Percentiles rank a stretch among this genome's conserved stretches.
Evolutionary conservation across 345 rosid genomes (phyloP).

Genomic region (Dimocarpus longan): DNA sequence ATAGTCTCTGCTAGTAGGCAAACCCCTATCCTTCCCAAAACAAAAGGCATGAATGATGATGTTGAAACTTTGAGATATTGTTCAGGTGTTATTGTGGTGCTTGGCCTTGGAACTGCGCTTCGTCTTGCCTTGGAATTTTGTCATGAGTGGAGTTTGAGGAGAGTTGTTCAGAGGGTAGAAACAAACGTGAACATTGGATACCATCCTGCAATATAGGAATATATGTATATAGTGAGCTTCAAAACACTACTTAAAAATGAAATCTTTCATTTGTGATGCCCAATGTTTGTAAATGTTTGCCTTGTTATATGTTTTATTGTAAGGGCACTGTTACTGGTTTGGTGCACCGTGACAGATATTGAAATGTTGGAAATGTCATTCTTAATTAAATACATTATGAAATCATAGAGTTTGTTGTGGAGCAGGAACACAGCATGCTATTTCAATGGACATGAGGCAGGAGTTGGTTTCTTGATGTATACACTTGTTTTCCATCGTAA

Average conservation of each 20-base stretch:
- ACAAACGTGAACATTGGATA: constrained; percentile 52
- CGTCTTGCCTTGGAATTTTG: constrained; percentile 80
- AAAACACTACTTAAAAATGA: neutral
- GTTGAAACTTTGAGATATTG: constrained; percentile 11
- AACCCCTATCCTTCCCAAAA: neutral
- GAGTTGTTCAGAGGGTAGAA: constrained; percentile 74
- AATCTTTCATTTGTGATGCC: constrained; percentile 10
- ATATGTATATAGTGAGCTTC: constrained; percentile 31
- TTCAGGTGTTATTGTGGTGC: constrained; percentile 84
- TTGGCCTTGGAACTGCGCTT: constrained; percentile 91
- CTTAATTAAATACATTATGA: constrained; percentile 2
- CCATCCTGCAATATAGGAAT: constrained; percentile 64
- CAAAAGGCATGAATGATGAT: constrained; percentile 11
- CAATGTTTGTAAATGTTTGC: constrained; percentile 19
- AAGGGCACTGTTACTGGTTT: constrained; percentile 14
- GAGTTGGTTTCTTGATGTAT: neutral
- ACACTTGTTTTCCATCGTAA: neutral
- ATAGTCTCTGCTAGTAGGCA: neutral
- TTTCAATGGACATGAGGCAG: neutral
- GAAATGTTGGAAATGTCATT: neutral
- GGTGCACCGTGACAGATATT: neutral
- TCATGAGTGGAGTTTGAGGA: constrained; percentile 81
- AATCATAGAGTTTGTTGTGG: neutral
- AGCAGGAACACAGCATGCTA: neutral
- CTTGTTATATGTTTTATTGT: constrained; percentile 9